Base-by-base conservation (phyloP, 2,329 filamentous ascomycete genomes). In the Ophiocordyceps camponoti-floridani region DNA sequence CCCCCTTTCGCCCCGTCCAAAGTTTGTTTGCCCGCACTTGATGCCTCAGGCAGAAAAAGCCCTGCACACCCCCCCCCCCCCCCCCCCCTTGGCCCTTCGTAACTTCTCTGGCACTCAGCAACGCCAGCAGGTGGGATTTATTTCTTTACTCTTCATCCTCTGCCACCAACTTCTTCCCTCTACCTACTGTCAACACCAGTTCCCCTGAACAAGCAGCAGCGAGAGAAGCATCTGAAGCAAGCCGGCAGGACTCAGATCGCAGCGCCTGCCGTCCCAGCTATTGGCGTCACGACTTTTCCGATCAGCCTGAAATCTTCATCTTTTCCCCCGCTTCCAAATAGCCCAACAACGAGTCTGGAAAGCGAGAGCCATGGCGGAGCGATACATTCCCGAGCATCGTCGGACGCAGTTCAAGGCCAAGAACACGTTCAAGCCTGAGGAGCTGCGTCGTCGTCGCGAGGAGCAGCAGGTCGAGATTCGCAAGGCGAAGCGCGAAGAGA, bases 361-460 rank as follows among this genome's bases (percentile, higher is more conserved):
- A 26, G 61, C 61, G 62, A 62, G 65, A 80, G 16, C 57, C 69
- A 98, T 98, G 91, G 84, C 91, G 66, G 91, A 98, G 66, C 85
- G 91, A 60, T 98, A 95, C 73, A 98, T 98, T 61, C 91, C 91
- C 65, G 91, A 98, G 73, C 91, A 98, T 74, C 87, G 91, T 66
- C 88, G 91, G 62, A 95, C 86, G 53, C 88, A 94, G 72, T 98
- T 94, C 81, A 98, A 98, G 82, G 91, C 91, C 46, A 95, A 95
- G 77, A 89, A 85, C 68, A 86, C 86, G 59, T 96, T 98, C 76
- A 95, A 95, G 79, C 89, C 89, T 57, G 91, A 98, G 65, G 91
- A 98, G 72, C 82, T 98, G 53, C 86, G 91, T 63, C 88, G 91
- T 60, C 91, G 91, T 62, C 91, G 91, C 62, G 91, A 98, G 66